Percentiles rank a stretch among this genome's conserved stretches.
Conservation (phyloP, 768 basidiomycete species). For the Suillus ampliporus region DNA sequence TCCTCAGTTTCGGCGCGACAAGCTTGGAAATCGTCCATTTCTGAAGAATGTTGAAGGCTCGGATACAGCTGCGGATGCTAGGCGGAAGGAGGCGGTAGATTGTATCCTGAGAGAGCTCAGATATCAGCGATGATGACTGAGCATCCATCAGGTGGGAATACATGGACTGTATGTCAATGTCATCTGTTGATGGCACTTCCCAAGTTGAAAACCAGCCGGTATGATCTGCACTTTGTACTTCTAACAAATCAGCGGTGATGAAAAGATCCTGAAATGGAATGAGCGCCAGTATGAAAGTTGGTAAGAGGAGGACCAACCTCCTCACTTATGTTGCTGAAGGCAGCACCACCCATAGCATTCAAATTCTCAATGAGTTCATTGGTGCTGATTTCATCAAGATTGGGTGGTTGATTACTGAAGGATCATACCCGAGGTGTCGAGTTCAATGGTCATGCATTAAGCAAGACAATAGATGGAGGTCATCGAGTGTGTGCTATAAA, state of each 20-base stretch:
- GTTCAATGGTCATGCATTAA: constrained; percentile 29
- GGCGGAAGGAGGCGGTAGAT: constrained; percentile 79
- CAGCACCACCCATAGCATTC: constrained; percentile 76
- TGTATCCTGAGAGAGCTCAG: constrained; percentile 70
- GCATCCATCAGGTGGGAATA: constrained; percentile 75
- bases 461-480: constrained; percentile 47
- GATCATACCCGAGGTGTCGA: constrained; percentile 16
- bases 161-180: constrained; percentile 80
- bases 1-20: constrained; percentile 65
- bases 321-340: constrained; percentile 77
- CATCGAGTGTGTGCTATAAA: constrained; percentile 66
- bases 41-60: constrained; percentile 76
- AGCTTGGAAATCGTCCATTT: constrained; percentile 81
- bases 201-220: constrained; percentile 75
- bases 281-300: constrained; percentile 11
- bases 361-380: constrained; percentile 78
- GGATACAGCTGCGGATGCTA: constrained; percentile 74
- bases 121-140: constrained; percentile 73
- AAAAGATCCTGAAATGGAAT: constrained; percentile 66
- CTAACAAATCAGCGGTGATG: constrained; percentile 78
- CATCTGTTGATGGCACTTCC: constrained; percentile 61
- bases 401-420: constrained; percentile 55
- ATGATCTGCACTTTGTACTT: constrained; percentile 79
- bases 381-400: constrained; percentile 65
- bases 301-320: constrained; percentile 53